Conservation (phyloP, 352 stramenopile genomes). For the Phytopythium vexans region DNA sequence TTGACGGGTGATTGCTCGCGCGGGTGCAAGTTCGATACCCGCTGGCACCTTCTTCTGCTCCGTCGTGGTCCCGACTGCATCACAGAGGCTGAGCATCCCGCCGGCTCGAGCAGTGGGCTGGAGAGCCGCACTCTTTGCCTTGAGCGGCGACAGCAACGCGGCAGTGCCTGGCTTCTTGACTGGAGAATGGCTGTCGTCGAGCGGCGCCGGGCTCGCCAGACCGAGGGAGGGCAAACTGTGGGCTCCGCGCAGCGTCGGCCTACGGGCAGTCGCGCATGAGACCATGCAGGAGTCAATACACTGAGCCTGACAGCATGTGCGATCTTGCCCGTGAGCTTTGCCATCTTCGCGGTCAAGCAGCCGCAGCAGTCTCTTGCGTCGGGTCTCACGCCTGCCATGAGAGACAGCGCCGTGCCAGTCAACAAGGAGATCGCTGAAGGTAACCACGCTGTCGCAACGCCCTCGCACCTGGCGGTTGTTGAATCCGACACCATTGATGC, state of each 20-base stretch:
- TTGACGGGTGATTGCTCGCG: too few relatives aligned
- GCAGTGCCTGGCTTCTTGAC: conserved; percentile 4
- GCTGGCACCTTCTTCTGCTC: background rate
- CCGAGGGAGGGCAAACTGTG: conserved; percentile 35
- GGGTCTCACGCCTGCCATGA: background rate
- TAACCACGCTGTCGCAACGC: too few relatives aligned
- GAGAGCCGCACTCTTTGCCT: conserved; percentile 5
- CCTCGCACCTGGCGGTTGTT: too few relatives aligned
- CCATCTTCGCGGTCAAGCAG: conserved; percentile 20
- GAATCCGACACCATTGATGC: too few relatives aligned
- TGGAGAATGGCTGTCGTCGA: too few relatives aligned
- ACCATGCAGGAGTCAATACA: background rate
- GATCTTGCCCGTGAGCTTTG: conserved; percentile 16
- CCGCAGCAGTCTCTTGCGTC: conserved; percentile 17
- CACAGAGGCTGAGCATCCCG: conserved; percentile 1
- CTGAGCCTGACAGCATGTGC: too few relatives aligned
- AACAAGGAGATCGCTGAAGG: too few relatives aligned
- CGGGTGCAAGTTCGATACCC: background rate
- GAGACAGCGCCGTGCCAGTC: too few relatives aligned
- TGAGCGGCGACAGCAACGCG: conserved; percentile 30
- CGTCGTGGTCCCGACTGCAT: background rate
- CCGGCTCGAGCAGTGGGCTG: background rate
- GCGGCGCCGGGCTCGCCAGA: too few relatives aligned
- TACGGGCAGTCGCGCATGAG: background rate
- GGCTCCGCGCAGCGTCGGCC: conserved; percentile 11